phyloP scores from a whole-genome alignment of 805 yeast genomes.

The Clavispora asparagi region DNA sequence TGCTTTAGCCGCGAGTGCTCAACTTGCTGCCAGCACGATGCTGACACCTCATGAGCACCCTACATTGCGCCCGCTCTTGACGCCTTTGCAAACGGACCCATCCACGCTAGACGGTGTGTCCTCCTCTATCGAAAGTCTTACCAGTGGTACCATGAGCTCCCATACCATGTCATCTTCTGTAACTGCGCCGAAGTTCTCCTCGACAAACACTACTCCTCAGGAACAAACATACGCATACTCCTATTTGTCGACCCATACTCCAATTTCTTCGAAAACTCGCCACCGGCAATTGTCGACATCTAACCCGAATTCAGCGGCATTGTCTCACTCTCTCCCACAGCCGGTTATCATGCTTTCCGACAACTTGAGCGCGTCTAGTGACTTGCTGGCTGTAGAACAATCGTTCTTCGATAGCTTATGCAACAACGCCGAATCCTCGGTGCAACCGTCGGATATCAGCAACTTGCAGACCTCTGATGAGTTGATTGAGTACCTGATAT shows the following conservation, averaged over 20 bases:
- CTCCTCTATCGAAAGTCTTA: background rate
- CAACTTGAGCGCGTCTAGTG: constrained; percentile 24
- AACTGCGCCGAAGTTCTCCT: background rate
- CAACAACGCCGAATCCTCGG: background rate
- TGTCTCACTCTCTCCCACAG: constrained; percentile 30
- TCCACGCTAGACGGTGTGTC: background rate
- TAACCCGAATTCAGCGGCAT: constrained; percentile 19
- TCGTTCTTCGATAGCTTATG: constrained; percentile 26
- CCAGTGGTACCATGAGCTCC: constrained; percentile 9
- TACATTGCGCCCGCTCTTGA: constrained; percentile 6
- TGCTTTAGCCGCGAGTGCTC: background rate
- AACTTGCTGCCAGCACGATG: background rate
- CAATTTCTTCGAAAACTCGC: constrained; percentile 6
- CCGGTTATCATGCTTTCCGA: constrained; percentile 38
- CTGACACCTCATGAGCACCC: background rate
- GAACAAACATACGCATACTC: background rate
- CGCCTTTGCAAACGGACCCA: constrained; percentile 8
- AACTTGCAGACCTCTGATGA: constrained; percentile 22
- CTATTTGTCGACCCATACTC: background rate
- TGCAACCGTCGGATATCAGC: constrained; percentile 6
- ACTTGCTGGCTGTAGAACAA: constrained; percentile 28
- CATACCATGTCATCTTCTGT: constrained; percentile 1
- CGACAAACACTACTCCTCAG: background rate
- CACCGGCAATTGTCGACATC: constrained; percentile 19
- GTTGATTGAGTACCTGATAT: constrained; percentile 27